phyloP scores from a whole-genome alignment of 2,329 filamentous ascomycete genomes.

The Hymenoscyphus fructigenus region DNA sequence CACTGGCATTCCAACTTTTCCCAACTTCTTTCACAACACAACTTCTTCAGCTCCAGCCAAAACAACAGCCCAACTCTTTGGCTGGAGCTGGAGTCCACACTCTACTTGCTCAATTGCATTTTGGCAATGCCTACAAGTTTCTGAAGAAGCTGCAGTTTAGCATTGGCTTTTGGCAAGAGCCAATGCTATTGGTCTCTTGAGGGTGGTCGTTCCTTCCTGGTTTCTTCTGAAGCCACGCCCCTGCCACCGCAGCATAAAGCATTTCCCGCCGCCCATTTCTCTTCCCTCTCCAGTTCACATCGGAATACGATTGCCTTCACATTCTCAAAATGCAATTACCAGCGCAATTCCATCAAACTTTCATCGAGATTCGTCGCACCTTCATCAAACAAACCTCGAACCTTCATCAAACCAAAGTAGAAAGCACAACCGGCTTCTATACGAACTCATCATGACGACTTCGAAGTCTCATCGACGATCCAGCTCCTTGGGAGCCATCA shows the following conservation, averaged over 20 bases:
- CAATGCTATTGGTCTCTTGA: background rate
- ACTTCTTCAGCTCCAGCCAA: too few relatives aligned
- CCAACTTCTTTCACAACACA: too few relatives aligned
- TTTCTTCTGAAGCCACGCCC: background rate
- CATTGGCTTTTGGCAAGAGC: background rate
- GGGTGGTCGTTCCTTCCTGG: background rate
- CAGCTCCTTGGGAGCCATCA: slow-evolving; percentile 18
- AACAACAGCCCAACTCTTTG: too few relatives aligned
- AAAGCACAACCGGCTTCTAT: too few relatives aligned
- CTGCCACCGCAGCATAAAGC: too few relatives aligned
- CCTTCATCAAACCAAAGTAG: too few relatives aligned
- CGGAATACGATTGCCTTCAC: background rate
- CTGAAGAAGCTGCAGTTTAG: background rate
- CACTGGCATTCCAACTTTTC: too few relatives aligned
- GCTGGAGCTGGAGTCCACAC: too few relatives aligned
- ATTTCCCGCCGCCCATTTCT: background rate
- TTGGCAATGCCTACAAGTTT: too few relatives aligned
- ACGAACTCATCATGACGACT: slow-evolving; percentile 4
- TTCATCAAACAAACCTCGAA: background rate
- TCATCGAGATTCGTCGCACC: background rate
- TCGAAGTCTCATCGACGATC: slow-evolving; percentile 16
- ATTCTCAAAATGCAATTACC: background rate
- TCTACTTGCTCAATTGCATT: too few relatives aligned
- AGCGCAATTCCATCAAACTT: background rate
- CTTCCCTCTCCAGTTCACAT: slow-evolving; percentile 5